Percentiles rank a stretch among this genome's conserved stretches.
Conservation (phyloP, 2,329 filamentous ascomycete genomes). For the Aspergillus sergii region DNA sequence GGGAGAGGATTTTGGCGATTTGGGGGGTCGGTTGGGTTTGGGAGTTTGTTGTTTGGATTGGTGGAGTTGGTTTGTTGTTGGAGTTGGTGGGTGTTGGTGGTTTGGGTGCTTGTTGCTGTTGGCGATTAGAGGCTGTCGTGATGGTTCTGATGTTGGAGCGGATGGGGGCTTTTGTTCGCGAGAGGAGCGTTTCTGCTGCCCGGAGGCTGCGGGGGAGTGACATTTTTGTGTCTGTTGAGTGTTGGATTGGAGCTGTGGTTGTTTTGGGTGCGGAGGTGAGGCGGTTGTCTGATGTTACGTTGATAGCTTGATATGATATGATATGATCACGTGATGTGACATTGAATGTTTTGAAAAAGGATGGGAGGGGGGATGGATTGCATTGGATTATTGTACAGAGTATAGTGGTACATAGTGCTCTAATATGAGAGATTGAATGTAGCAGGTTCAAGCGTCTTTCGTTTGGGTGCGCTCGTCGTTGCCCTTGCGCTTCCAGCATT, state of each 20-base stretch:
- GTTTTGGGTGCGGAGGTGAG: not conserved
- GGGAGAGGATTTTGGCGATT: constrained; percentile 21
- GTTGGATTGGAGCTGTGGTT: constrained; percentile 1
- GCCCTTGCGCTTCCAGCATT: constrained; percentile 88
- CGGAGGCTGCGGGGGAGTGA: constrained; percentile 25
- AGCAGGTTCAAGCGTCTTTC: constrained; percentile 61
- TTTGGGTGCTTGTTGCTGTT: constrained; percentile 14
- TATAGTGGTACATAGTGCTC: constrained; percentile 10
- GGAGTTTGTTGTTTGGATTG: not conserved
- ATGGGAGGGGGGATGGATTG: not conserved
- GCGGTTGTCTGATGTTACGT: not conserved
- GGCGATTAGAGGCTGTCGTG: not conserved
- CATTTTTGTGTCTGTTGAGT: constrained; percentile 19
- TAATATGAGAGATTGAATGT: not conserved
- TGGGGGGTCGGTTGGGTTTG: constrained; percentile 11
- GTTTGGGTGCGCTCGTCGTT: constrained; percentile 81
- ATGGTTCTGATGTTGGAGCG: constrained; percentile 4
- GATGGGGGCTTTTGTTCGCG: constrained; percentile 14
- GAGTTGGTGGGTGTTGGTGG: constrained; percentile 9
- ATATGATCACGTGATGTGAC: not conserved
- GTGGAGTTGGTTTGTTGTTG: not conserved
- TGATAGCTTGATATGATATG: not conserved
- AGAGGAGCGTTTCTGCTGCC: constrained; percentile 22
- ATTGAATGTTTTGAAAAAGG: not conserved
- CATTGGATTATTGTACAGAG: not conserved